These are phyloP conservation scores for Salix exigua DNA, from an alignment of 345 rosid genomes.

Conservation along the genomic window DNA sequence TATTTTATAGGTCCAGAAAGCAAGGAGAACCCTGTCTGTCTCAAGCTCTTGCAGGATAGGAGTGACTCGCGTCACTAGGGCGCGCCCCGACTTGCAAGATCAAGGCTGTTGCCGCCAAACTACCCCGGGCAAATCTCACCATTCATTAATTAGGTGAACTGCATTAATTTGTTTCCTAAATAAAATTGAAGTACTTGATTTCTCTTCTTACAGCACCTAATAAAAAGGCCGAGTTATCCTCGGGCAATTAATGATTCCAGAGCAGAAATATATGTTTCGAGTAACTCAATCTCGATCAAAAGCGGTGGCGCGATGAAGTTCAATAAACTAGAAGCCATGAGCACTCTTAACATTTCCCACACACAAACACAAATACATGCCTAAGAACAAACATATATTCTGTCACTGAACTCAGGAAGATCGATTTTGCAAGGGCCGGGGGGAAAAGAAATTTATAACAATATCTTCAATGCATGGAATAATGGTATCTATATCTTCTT, in stretches of 20 bases:
- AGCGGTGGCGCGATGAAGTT: not conserved
- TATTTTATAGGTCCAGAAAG: too few species aligned
- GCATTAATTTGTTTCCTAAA: too few species aligned
- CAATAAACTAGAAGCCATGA: not conserved
- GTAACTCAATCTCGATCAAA: not conserved
- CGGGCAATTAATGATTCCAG: not conserved
- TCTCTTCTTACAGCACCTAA: not conserved
- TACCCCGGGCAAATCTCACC: not conserved
- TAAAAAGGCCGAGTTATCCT: not conserved
- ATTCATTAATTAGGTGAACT: not conserved
- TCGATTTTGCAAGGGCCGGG: not conserved
- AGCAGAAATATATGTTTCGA: too few species aligned
- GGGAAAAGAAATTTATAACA: not conserved
- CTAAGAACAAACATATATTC: not conserved
- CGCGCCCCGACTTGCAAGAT: too few species aligned
- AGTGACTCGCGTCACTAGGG: too few species aligned
- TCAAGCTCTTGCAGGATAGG: too few species aligned
- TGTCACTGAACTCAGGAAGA: not conserved
- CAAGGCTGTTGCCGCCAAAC: too few species aligned
- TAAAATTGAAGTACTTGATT: not conserved
- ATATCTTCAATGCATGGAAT: constrained; percentile 7
- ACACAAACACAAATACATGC: not conserved
- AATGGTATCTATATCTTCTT: constrained; percentile 1
- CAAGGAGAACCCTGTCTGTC: too few species aligned
- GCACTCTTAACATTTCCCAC: not conserved